Evolutionary conservation across 768 basidiomycete species (phyloP), one percentile per base, ranked within the genome.

Genomic region (Serpula lacrymans): DNA sequence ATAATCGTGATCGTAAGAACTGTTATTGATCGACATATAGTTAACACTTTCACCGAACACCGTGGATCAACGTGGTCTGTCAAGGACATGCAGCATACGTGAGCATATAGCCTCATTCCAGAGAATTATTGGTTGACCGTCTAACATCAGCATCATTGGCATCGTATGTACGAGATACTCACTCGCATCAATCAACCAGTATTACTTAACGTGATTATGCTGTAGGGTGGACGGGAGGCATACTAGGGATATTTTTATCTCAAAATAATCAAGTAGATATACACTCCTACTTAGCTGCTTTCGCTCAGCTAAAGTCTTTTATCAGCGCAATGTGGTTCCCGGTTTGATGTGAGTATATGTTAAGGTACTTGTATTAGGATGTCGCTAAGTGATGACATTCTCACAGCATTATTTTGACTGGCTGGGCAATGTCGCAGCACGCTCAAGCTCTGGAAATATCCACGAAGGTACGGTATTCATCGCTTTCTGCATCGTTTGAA

Each of bases 11-110:
- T 3, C 18, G 11, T 35, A 18, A 25, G 20, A 18, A 32, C 5
- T 11, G 21, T 46, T 43, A 24, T n/a, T n/a, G n/a, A 4, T 2
- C 24, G 51, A 49, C 59, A 42, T 23, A 42, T 51, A 78, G 84
- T 96, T 42, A 95, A 96, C 50, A 94, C 92, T 0, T 94, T 95
- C 57, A 94, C 92, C 0, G 88, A 92, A 54, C 92, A 96, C 57
- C 85, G 80, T 35, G 88, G 88, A 6, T 72, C 72, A 14, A 59
- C 52, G 1, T 95, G 93, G 93, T 85, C 81, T 2, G 84, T 84
- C 39, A 93, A 95, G 59, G 93, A 95, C 59, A 87, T 93, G 88
- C 91, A 94, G 53, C 92, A 95, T 60, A 91, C 89, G 81, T 89
- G 55, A 48, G 85, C 71, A 5, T 29, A 11, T n/a, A 29, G 8